These are phyloP conservation scores for Clitoria ternatea DNA, from an alignment of 306 rosid genomes.

Conservation along the genomic window DNA sequence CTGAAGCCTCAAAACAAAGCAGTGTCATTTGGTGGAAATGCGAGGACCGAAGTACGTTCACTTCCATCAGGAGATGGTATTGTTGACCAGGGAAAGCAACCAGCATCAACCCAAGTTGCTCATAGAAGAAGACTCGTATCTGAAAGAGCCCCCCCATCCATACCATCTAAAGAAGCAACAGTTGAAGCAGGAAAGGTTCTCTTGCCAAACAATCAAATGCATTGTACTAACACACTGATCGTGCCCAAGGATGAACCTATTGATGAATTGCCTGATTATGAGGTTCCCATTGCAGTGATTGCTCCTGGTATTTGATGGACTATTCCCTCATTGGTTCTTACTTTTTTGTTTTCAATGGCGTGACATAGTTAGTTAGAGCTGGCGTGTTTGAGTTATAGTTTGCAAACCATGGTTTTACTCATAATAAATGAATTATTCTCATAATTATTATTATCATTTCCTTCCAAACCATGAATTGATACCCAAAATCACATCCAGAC, in stretches of 20 bases:
- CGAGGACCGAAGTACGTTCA: constrained; percentile 32
- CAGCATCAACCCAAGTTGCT: constrained; percentile 32
- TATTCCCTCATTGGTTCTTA: background rate
- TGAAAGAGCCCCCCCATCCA: constrained; percentile 31
- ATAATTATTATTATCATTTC: background rate
- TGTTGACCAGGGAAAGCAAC: constrained; percentile 67
- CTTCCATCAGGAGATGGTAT: constrained; percentile 24
- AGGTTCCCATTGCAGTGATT: constrained; percentile 58
- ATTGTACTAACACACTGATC: constrained; percentile 28
- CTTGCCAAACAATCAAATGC: constrained; percentile 32
- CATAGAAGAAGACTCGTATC: constrained; percentile 24
- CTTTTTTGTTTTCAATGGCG: background rate
- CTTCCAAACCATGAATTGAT: background rate
- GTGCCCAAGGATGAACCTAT: constrained; percentile 86
- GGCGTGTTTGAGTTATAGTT: background rate
- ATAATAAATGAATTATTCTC: background rate
- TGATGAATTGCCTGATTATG: constrained; percentile 34
- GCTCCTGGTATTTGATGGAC: constrained; percentile 54
- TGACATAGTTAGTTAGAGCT: background rate
- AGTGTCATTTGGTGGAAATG: constrained; percentile 27
- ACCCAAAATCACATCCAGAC: background rate
- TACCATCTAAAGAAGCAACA: constrained; percentile 38
- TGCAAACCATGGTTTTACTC: constrained; percentile 2
- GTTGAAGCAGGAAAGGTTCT: constrained; percentile 30
- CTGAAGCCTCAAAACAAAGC: constrained; percentile 31